Evolutionary conservation across 75 land plant genomes (phyloP).

Genomic region (Selaginella tamariscina): DNA sequence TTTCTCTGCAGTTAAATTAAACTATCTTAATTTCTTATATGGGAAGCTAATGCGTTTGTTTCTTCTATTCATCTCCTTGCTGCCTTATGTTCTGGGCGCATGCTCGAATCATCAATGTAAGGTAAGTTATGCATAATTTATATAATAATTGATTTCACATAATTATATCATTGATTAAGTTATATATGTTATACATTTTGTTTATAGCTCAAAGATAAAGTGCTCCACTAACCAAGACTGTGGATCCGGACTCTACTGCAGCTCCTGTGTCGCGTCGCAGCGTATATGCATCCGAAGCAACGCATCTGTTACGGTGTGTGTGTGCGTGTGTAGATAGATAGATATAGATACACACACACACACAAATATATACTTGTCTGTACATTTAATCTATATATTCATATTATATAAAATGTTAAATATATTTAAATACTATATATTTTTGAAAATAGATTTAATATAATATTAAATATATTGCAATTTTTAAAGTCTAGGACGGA

Average conservation of each 20-base stretch:
- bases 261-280: neutral
- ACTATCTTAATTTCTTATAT: too few relatives aligned
- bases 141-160: neutral
- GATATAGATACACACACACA: too few relatives aligned
- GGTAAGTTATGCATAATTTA: neutral
- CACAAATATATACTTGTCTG: too few relatives aligned
- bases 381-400: too few relatives aligned
- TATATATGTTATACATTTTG: neutral
- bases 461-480: neutral
- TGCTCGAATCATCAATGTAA: neutral
- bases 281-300: neutral
- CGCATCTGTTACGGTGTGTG: neutral
- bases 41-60: too few relatives aligned
- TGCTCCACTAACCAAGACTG: neutral
- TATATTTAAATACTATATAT: too few relatives aligned
- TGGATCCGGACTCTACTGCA: neutral
- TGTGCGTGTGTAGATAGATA: neutral
- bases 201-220: neutral
- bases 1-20: too few relatives aligned
- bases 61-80: too few relatives aligned
- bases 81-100: too few relatives aligned
- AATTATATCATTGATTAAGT: too few relatives aligned
- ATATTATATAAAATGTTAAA: too few relatives aligned
- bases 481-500: neutral
- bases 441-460: too few relatives aligned